A percentile compares a stretch with the other conserved stretches of the same genome.
phyloP scores from a whole-genome alignment of 2,329 filamentous ascomycete genomes.

The Mariannaea elegans region DNA sequence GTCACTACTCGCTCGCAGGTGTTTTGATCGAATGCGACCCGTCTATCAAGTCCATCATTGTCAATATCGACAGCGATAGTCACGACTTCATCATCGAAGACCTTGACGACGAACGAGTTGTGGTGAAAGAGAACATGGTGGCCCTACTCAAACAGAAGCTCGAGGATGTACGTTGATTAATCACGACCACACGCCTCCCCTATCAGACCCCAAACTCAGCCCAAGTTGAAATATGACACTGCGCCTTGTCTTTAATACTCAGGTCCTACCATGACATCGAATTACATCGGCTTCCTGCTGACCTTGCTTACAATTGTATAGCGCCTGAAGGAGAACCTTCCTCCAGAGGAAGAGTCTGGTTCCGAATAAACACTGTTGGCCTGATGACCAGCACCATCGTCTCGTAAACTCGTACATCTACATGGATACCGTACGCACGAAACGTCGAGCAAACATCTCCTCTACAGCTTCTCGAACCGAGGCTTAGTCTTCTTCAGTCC shows the following conservation, averaged over 20 bases:
- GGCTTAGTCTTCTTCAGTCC: conserved; percentile 82
- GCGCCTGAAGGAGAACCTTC: conserved; percentile 62
- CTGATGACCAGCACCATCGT: not conserved
- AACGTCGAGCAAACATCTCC: not conserved
- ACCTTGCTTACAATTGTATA: conserved; percentile 37
- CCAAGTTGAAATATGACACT: not conserved
- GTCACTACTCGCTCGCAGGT: conserved; percentile 52
- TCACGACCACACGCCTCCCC: not conserved
- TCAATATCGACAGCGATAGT: conserved; percentile 75
- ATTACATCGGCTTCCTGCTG: not conserved
- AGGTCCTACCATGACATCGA: not conserved
- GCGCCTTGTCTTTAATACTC: not conserved
- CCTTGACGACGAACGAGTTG: conserved; percentile 77
- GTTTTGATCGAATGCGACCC: conserved; percentile 84
- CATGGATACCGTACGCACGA: not conserved
- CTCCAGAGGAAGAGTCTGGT: conserved; percentile 61
- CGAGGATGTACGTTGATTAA: conserved; percentile 66
- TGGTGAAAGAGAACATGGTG: conserved; percentile 80
- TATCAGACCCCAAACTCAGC: too few species aligned
- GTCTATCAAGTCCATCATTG: conserved; percentile 87
- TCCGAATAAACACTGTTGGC: conserved; percentile 50
- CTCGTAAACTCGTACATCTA: not conserved
- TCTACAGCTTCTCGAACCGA: conserved; percentile 83
- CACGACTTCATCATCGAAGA: conserved; percentile 84
- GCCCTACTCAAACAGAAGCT: conserved; percentile 72